Base-by-base conservation (phyloP, 495 filamentous ascomycete species). In the Penicillium argentinense region DNA sequence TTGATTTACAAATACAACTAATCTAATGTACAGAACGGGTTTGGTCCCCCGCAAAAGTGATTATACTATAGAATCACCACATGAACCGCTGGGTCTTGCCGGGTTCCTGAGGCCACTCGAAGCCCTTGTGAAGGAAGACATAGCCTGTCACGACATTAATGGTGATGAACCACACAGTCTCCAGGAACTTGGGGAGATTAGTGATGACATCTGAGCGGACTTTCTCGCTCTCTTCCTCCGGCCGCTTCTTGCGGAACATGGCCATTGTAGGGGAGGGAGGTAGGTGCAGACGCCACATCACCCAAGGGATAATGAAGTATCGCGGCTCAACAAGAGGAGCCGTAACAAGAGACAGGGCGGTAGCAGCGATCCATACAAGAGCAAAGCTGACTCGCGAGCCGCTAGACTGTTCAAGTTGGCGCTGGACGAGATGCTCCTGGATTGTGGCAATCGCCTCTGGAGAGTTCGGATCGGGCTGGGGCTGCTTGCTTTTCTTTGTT, bases 271-370 rank as follows among this genome's bases (percentile, higher is more conserved):
- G 71, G 33, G 64, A 54, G 11, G 67, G 55, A 5, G 86, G 87
- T 0, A 97, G 66, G 63, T 95, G 82, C 9, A 96, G 67, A 7
- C 95, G 76, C 88, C 90, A 98, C 60, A 97, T 81, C 21, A 96
- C 80, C 93, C 93, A 98, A 0, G 91, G 91, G 3, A 95, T 74
- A 59, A 97, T 92, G 60, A 95, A 92, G 61, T 98, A 98, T 4
- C 93, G 79, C 2, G 91, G 91, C 57, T 98, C 93, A 9, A 98
- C 92, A 2, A 98, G 77, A 2, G 93, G 90, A 0, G 95, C 91
- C 0, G 89, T 90, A 33, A 95, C 63, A 17, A 97, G 76, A 2
- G 87, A 91, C 6, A 93, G 75, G 0, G 83, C 51, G 0, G 89
- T 88, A 0, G 92, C 73, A 9, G 80, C 65, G 3, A 96, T 69